phyloP scores from a whole-genome alignment of 2,329 filamentous ascomycete species.

The Aspergillus latus region DNA sequence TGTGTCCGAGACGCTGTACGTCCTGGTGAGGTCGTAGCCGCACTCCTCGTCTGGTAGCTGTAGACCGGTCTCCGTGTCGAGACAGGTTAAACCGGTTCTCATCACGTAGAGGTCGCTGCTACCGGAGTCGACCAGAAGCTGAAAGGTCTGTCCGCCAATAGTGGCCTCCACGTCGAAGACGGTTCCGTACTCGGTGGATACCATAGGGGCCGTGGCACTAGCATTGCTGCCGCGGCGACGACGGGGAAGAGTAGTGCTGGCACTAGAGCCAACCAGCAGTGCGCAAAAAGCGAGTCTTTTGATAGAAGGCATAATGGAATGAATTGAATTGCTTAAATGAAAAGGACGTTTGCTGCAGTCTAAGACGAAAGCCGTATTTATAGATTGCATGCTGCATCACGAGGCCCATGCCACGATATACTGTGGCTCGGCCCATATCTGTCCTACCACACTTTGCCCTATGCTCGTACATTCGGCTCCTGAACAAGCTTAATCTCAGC shows the following conservation, averaged over 20 bases:
- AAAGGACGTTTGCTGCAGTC: not conserved
- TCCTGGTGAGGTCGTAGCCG: constrained; percentile 26
- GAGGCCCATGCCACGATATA: too few relatives aligned
- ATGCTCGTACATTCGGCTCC: not conserved
- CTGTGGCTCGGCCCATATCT: too few relatives aligned
- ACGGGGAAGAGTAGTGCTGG: not conserved
- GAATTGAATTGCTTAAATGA: not conserved
- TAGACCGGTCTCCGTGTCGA: constrained; percentile 23
- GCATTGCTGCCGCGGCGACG: not conserved
- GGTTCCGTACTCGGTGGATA: constrained; percentile 20
- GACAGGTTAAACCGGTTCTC: constrained; percentile 35
- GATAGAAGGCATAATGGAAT: not conserved
- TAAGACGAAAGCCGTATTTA: not conserved
- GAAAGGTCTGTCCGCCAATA: constrained; percentile 34
- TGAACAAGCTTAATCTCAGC: too few relatives aligned
- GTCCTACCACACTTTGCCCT: too few relatives aligned
- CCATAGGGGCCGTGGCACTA: constrained; percentile 9
- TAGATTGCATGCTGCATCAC: not conserved
- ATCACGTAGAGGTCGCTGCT: constrained; percentile 51
- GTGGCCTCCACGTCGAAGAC: constrained; percentile 22
- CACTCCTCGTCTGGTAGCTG: constrained; percentile 14
- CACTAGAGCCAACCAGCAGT: not conserved
- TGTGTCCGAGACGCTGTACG: constrained; percentile 20
- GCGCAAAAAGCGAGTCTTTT: not conserved
- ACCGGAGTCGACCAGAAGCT: constrained; percentile 49